Percentiles rank a stretch among this genome's conserved stretches.
These are phyloP conservation scores for Metschnikowia lachancei DNA, from an alignment of 805 yeast species.

Conservation along the genomic window DNA sequence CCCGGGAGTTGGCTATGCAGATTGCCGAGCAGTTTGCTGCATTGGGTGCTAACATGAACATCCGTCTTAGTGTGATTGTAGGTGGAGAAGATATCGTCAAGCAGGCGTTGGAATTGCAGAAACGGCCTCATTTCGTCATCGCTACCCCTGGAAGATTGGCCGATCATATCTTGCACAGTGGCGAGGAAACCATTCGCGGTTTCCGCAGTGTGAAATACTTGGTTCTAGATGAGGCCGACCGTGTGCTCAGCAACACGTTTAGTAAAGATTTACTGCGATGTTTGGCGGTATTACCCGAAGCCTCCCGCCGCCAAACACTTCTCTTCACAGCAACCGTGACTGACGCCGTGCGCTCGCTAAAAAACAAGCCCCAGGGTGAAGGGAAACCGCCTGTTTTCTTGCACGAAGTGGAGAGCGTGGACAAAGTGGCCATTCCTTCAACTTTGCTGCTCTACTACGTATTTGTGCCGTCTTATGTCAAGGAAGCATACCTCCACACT, in stretches of 20 bases:
- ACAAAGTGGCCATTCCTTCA: conserved; percentile 76
- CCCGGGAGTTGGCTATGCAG: conserved; percentile 91
- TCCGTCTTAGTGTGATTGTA: conserved; percentile 77
- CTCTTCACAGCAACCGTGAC: conserved; percentile 96
- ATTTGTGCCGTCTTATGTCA: conserved; percentile 81
- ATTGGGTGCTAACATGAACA: conserved; percentile 83
- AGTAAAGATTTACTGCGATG: conserved; percentile 75
- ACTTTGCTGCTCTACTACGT: conserved; percentile 64
- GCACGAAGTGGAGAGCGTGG: conserved; percentile 73
- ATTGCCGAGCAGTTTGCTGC: conserved; percentile 97
- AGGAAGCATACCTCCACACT: conserved; percentile 81
- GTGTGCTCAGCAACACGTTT: conserved; percentile 80
- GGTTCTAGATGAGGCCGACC: conserved; percentile 95
- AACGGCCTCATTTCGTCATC: conserved; percentile 87
- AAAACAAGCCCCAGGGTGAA: conserved; percentile 58
- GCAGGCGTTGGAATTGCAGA: conserved; percentile 78
- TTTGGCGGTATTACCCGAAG: conserved; percentile 65
- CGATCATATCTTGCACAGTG: conserved; percentile 82
- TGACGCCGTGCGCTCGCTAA: conserved; percentile 79
- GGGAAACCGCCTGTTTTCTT: conserved; percentile 56
- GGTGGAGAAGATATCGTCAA: conserved; percentile 95
- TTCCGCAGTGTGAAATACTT: conserved; percentile 73
- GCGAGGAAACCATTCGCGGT: conserved; percentile 82
- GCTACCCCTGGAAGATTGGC: conserved; percentile 98
- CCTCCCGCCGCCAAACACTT: conserved; percentile 77